phyloP scores from a whole-genome alignment of 352 stramenopile genomes.

The Phytopythium oedochilum region DNA sequence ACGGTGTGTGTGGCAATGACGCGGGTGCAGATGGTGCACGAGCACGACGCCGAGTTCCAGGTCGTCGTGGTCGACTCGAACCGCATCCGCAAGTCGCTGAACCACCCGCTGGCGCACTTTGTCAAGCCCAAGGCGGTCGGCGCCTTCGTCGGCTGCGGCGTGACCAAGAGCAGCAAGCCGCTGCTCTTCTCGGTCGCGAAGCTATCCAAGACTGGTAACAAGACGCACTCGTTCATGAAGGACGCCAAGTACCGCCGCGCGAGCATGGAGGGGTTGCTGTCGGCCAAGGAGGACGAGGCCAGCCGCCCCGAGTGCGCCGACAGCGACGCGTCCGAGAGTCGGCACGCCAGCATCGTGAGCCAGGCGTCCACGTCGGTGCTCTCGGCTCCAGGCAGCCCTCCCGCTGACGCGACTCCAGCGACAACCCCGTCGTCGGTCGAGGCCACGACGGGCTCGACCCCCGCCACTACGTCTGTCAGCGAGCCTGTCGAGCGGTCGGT shows the following conservation, averaged over 20 bases:
- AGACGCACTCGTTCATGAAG: conserved; percentile 35
- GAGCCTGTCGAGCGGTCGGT: background rate
- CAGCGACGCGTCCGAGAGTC: conserved; percentile 45
- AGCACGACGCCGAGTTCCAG: conserved; percentile 31
- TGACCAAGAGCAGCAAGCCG: conserved; percentile 25
- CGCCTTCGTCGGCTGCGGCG: conserved; percentile 39
- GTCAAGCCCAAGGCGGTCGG: conserved; percentile 45
- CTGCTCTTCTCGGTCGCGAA: conserved; percentile 41
- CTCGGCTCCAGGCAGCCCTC: background rate
- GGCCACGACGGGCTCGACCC: background rate
- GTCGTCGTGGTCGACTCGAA: conserved; percentile 70
- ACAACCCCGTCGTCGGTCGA: background rate
- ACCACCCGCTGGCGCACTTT: conserved; percentile 47
- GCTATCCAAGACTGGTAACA: conserved; percentile 5
- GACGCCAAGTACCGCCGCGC: conserved; percentile 39
- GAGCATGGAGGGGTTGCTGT: conserved; percentile 32
- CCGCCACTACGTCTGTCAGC: background rate
- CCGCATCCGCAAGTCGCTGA: conserved; percentile 64
- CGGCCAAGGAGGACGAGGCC: conserved; percentile 43
- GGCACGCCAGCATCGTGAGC: conserved; percentile 9
- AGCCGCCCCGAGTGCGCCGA: conserved; percentile 31
- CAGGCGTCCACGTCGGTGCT: conserved; percentile 1
- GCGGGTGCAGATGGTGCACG: conserved; percentile 28
- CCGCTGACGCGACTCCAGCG: background rate
- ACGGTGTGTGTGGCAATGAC: too few species aligned